Percentiles rank a stretch among this genome's conserved stretches.
phyloP scores from a whole-genome alignment of 2,329 filamentous ascomycete genomes.

The Arthrocladium fulminans region DNA sequence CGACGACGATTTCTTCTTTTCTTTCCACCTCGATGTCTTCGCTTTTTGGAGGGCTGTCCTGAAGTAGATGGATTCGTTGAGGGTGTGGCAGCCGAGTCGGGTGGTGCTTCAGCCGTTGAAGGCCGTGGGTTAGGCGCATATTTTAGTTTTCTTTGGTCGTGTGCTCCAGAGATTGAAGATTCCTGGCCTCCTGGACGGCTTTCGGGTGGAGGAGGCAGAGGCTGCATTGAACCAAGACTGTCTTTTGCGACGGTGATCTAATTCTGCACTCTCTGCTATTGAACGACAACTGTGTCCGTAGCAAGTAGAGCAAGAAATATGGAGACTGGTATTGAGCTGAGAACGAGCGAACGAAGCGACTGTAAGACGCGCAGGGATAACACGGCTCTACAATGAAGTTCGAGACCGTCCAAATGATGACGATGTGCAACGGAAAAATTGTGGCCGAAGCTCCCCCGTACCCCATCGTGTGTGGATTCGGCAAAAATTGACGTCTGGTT shows the following conservation, averaged over 20 bases:
- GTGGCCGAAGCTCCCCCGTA: too few species aligned
- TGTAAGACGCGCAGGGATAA: too few species aligned
- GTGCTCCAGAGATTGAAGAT: conserved; percentile 9
- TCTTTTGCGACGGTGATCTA: not conserved
- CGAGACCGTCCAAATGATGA: too few species aligned
- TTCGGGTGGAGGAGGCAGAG: conserved; percentile 18
- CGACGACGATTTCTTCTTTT: conserved; percentile 68
- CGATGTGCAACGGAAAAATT: too few species aligned
- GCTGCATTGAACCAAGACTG: conserved; percentile 16
- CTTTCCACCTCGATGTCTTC: conserved; percentile 66
- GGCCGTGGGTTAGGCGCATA: not conserved
- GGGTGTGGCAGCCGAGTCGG: not conserved
- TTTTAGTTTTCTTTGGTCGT: conserved; percentile 10
- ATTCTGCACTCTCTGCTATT: too few species aligned
- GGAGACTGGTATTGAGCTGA: too few species aligned
- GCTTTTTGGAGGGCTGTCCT: conserved; percentile 47
- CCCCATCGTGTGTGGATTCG: too few species aligned
- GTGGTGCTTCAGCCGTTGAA: not conserved
- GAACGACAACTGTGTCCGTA: too few species aligned
- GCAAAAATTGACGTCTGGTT: too few species aligned
- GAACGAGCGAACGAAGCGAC: too few species aligned
- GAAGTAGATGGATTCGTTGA: conserved; percentile 6
- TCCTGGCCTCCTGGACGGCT: conserved; percentile 9
- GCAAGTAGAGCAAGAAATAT: too few species aligned
- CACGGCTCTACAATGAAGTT: too few species aligned